Evolutionary conservation across 495 filamentous ascomycete genomes (phyloP).

Genomic region (Melanomma pulvis-pyrius): DNA sequence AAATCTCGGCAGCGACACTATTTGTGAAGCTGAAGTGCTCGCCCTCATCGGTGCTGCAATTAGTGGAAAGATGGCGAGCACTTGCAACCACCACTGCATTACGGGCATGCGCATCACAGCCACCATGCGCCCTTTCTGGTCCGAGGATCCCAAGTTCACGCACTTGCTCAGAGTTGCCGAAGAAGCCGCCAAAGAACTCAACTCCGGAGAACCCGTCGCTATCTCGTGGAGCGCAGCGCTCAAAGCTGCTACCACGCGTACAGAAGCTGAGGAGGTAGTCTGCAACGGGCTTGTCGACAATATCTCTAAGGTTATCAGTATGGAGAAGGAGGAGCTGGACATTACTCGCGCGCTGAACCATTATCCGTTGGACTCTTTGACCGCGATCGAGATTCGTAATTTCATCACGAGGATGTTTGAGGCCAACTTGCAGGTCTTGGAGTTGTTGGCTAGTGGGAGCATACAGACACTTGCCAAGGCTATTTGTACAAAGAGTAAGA

Average conservation of each 20-base stretch:
- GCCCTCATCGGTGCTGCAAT: neutral
- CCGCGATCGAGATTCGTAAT: conserved; percentile 31
- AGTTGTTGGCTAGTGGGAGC: conserved; percentile 24
- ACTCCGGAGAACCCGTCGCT: neutral
- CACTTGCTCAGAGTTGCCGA: conserved; percentile 15
- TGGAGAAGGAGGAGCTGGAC: conserved; percentile 28
- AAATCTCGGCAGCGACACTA: conserved; percentile 12
- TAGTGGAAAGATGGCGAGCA: neutral
- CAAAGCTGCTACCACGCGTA: conserved; percentile 12
- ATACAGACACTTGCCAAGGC: conserved; percentile 23
- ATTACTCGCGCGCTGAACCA: neutral
- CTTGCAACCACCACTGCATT: conserved; percentile 15
- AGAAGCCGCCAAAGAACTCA: neutral
- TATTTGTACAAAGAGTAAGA: conserved; percentile 25
- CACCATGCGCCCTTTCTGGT: conserved; percentile 19
- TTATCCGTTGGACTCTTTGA: conserved; percentile 19
- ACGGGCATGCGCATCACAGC: conserved; percentile 16
- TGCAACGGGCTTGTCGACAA: conserved; percentile 27
- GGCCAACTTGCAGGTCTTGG: conserved; percentile 26
- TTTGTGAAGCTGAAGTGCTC: conserved; percentile 18
- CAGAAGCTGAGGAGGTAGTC: conserved; percentile 25
- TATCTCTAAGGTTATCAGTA: conserved; percentile 12
- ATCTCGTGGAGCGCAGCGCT: conserved; percentile 17
- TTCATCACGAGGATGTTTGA: conserved; percentile 30
- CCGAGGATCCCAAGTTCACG: conserved; percentile 15